phyloP scores from a whole-genome alignment of 1,139 yeast species.

The Candida sanyaensis region DNA sequence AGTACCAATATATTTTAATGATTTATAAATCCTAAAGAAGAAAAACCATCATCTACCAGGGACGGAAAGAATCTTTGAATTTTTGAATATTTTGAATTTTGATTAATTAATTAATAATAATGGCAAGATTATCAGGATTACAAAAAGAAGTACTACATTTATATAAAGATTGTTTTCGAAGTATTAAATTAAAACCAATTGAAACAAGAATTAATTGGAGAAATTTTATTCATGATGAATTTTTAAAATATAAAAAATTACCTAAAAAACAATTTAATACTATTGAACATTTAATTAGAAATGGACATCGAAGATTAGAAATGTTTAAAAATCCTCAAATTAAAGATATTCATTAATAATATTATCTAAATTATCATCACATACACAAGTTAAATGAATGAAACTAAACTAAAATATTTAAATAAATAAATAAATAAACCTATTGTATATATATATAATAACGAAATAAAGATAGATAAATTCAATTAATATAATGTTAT shows the following conservation, averaged over 20 bases:
- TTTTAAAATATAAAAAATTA: slow-evolving; percentile 56
- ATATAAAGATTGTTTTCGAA: slow-evolving; percentile 59
- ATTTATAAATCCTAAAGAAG: too few relatives aligned
- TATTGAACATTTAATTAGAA: slow-evolving; percentile 80
- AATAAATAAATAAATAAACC: background rate
- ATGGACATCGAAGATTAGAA: slow-evolving; percentile 72
- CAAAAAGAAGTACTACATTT: slow-evolving; percentile 65
- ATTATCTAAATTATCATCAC: too few relatives aligned
- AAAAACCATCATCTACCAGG: too few relatives aligned
- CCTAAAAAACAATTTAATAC: slow-evolving; percentile 83
- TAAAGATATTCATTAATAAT: slow-evolving; percentile 55
- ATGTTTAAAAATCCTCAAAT: slow-evolving; percentile 69
- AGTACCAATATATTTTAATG: too few relatives aligned
- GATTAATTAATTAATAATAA: slow-evolving; percentile 13
- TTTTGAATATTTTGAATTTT: too few relatives aligned
- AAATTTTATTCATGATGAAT: slow-evolving; percentile 54
- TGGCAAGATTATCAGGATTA: slow-evolving; percentile 56
- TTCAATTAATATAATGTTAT: background rate
- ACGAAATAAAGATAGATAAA: background rate
- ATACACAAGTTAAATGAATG: background rate
- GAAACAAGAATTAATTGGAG: slow-evolving; percentile 49
- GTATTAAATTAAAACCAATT: slow-evolving; percentile 56
- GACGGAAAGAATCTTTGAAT: too few relatives aligned
- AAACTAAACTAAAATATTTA: background rate
- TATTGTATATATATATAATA: background rate